Percentiles rank a stretch among this genome's conserved stretches.
Evolutionary conservation across 1,284 basidiomycete genomes (phyloP).

Genomic region (Wolfiporia cocos): DNA sequence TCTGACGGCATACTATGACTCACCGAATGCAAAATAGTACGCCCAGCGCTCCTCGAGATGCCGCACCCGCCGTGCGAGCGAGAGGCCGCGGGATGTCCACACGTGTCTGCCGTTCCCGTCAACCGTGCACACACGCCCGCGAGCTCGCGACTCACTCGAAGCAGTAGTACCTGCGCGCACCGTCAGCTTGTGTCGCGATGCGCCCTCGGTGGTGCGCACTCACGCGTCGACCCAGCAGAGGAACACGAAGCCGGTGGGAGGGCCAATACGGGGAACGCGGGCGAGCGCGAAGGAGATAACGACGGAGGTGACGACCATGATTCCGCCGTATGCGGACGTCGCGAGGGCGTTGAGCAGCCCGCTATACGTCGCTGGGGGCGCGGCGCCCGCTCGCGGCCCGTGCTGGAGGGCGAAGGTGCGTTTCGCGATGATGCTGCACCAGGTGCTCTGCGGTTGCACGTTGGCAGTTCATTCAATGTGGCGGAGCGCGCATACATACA

Average conservation of each 20-base stretch:
- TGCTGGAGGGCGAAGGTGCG: slow-evolving; percentile 63
- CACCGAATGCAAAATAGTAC: slow-evolving; percentile 79
- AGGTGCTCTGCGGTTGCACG: slow-evolving; percentile 47
- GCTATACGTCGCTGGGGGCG: slow-evolving; percentile 48
- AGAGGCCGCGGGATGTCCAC: slow-evolving; percentile 70
- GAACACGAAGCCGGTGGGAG: slow-evolving; percentile 56
- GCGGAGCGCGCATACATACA: slow-evolving; percentile 35
- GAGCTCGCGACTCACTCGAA: slow-evolving; percentile 61
- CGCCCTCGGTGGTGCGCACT: slow-evolving; percentile 31
- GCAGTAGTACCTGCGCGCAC: slow-evolving; percentile 65
- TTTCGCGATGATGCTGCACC: slow-evolving; percentile 68
- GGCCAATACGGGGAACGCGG: slow-evolving; percentile 60
- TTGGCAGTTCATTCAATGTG: slow-evolving; percentile 6
- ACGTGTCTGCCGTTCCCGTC: slow-evolving; percentile 46
- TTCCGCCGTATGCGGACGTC: slow-evolving; percentile 69
- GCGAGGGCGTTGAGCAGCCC: slow-evolving; percentile 69
- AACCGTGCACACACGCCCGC: too few species aligned
- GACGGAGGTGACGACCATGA: slow-evolving; percentile 78
- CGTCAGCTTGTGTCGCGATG: too few species aligned
- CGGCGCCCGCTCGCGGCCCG: slow-evolving; percentile 45
- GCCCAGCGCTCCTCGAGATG: slow-evolving; percentile 83
- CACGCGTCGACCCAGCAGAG: slow-evolving; percentile 81
- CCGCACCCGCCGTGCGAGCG: slow-evolving; percentile 59
- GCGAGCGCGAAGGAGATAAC: slow-evolving; percentile 58
- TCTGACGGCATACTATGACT: slow-evolving; percentile 14